These are phyloP conservation scores for Danielozyma ontarioensis DNA, from an alignment of 805 yeast genomes.

Conservation along the genomic window DNA sequence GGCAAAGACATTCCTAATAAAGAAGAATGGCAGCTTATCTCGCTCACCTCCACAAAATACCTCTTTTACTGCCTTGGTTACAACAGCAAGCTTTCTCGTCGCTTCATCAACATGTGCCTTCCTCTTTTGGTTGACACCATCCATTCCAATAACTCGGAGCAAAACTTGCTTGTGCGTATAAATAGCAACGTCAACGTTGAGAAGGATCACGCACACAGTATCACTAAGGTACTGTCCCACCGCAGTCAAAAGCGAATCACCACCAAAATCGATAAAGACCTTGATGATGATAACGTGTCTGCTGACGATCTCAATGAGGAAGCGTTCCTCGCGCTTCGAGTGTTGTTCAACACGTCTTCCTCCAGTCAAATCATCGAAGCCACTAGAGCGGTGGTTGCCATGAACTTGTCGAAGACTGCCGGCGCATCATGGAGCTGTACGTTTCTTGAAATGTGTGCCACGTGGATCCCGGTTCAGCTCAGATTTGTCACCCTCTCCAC, in stretches of 20 bases:
- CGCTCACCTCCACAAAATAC: slow-evolving; percentile 35
- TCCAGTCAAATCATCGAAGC: slow-evolving; percentile 56
- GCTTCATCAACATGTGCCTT: slow-evolving; percentile 28
- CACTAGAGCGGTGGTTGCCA: slow-evolving; percentile 47
- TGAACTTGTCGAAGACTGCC: slow-evolving; percentile 25
- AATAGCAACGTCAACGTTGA: slow-evolving; percentile 23
- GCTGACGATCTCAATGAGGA: slow-evolving; percentile 40
- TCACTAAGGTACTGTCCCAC: background rate
- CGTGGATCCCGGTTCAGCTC: slow-evolving; percentile 76
- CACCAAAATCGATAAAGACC: slow-evolving; percentile 17
- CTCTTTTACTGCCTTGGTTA: slow-evolving; percentile 35
- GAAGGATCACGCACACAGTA: slow-evolving; percentile 7
- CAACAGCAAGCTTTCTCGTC: slow-evolving; percentile 22
- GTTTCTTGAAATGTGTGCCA: slow-evolving; percentile 60
- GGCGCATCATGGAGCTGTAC: slow-evolving; percentile 46
- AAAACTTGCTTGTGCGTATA: slow-evolving; percentile 17
- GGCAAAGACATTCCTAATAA: slow-evolving; percentile 18
- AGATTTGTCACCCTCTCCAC: slow-evolving; percentile 61
- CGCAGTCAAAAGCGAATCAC: slow-evolving; percentile 1
- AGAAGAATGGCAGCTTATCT: slow-evolving; percentile 42
- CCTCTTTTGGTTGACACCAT: slow-evolving; percentile 36
- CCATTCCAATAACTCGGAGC: slow-evolving; percentile 12
- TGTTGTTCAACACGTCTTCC: slow-evolving; percentile 60
- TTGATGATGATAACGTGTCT: slow-evolving; percentile 32
- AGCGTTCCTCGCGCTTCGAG: slow-evolving; percentile 45